Conservation (phyloP, 1,284 basidiomycete species). For the Tylopilus sp. region DNA sequence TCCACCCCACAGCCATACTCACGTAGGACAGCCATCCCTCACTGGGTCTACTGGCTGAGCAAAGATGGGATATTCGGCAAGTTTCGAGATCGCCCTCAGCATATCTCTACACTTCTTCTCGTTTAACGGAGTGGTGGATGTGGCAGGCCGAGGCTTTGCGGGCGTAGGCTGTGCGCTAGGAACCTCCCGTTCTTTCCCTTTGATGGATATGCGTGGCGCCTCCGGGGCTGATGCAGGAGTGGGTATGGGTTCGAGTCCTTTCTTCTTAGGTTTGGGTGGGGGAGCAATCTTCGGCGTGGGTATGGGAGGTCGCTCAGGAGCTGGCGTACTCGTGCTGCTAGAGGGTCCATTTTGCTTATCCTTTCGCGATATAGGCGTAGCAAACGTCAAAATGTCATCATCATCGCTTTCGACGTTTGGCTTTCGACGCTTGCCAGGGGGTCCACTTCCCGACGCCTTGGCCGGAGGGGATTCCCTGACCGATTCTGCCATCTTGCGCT, state of each 20-base stretch:
- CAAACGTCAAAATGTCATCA: slow-evolving; percentile 57
- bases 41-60: slow-evolving; percentile 83
- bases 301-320: slow-evolving; percentile 25
- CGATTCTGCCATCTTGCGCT: slow-evolving; percentile 36
- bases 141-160: slow-evolving; percentile 46
- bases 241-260: slow-evolving; percentile 35
- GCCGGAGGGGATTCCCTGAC: slow-evolving; percentile 26
- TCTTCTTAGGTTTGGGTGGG: slow-evolving; percentile 43
- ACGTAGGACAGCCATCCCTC: slow-evolving; percentile 84
- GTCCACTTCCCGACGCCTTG: slow-evolving; percentile 41
- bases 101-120: slow-evolving; percentile 80
- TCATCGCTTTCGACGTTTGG: slow-evolving; percentile 48
- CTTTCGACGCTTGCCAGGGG: slow-evolving; percentile 56
- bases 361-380: slow-evolving; percentile 59
- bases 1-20: slow-evolving; percentile 34
- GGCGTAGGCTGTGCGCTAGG: slow-evolving; percentile 33
- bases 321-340: slow-evolving; percentile 24
- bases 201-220: slow-evolving; percentile 43
- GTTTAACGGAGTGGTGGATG: slow-evolving; percentile 56
- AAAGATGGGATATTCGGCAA: slow-evolving; percentile 79
- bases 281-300: slow-evolving; percentile 31
- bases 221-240: slow-evolving; percentile 34
- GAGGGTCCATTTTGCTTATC: slow-evolving; percentile 42
- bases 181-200: slow-evolving; percentile 68
- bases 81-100: slow-evolving; percentile 62